Evolutionary conservation across 2,329 filamentous ascomycete species (phyloP).

Genomic region (Colletotrichum gloeosporioides): DNA sequence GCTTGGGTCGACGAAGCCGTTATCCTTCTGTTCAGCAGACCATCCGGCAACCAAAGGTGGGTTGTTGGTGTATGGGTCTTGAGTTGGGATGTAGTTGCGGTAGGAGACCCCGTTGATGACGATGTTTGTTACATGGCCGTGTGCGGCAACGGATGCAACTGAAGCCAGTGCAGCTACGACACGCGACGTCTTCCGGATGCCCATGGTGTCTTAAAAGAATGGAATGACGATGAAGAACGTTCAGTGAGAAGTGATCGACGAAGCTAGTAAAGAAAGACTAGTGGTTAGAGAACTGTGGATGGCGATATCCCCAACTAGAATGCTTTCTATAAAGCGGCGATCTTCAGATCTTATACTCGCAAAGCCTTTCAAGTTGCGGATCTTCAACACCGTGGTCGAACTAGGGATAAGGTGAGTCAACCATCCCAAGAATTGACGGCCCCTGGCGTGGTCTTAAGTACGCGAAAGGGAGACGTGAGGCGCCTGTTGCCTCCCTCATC

Average conservation of each 20-base stretch:
- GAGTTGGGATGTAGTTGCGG: slow-evolving; percentile 41
- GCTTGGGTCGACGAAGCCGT: slow-evolving; percentile 54
- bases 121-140: slow-evolving; percentile 48
- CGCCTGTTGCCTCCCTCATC: background rate
- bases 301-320: background rate
- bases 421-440: background rate
- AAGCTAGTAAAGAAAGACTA: background rate
- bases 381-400: background rate
- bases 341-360: background rate
- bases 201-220: slow-evolving; percentile 24
- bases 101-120: slow-evolving; percentile 49
- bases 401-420: slow-evolving; percentile 2
- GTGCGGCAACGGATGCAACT: slow-evolving; percentile 34
- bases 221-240: background rate
- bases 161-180: slow-evolving; percentile 27
- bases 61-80: slow-evolving; percentile 12
- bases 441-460: background rate
- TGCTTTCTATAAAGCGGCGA: background rate
- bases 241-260: background rate
- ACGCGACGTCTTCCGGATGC: slow-evolving; percentile 21
- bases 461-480: background rate
- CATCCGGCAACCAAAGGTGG: slow-evolving; percentile 36
- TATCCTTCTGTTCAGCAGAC: slow-evolving; percentile 46
- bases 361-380: background rate
- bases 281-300: background rate